phyloP scores from a whole-genome alignment of 805 yeast species.

The Sugiyamaella floridensis region DNA sequence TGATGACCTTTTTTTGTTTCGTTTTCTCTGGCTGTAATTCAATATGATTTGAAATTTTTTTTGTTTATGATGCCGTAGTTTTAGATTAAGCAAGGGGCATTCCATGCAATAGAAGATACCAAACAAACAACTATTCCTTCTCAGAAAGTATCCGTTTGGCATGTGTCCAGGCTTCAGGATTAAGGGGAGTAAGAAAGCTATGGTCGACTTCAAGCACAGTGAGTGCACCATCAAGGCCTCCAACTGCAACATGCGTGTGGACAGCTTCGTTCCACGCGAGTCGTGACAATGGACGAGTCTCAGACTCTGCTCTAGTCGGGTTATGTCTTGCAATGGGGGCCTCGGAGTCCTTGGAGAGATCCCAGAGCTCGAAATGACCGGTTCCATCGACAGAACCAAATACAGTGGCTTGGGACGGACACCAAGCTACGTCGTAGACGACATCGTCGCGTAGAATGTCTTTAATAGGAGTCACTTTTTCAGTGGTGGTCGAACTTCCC shows the following conservation, averaged over 20 bases:
- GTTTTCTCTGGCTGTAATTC: not conserved
- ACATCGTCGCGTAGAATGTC: constrained; percentile 25
- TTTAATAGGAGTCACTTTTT: constrained; percentile 18
- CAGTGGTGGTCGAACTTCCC: constrained; percentile 4
- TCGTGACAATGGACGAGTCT: constrained; percentile 24
- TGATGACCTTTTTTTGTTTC: not conserved
- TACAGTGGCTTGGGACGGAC: constrained; percentile 28
- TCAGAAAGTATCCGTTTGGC: constrained; percentile 7
- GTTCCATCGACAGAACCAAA: constrained; percentile 33
- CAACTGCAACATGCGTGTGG: constrained; percentile 26
- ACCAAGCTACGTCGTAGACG: constrained; percentile 34
- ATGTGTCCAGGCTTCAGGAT: constrained; percentile 13
- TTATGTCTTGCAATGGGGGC: constrained; percentile 22
- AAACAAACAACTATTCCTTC: not conserved
- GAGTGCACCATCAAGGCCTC: constrained; percentile 29
- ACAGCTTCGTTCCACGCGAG: constrained; percentile 27
- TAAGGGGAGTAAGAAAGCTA: constrained; percentile 5
- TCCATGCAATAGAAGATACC: too few species aligned
- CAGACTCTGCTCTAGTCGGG: constrained; percentile 10
- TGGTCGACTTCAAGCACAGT: constrained; percentile 26
- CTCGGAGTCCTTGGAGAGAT: constrained; percentile 28
- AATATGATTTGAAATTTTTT: too few species aligned
- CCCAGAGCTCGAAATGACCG: constrained; percentile 35
- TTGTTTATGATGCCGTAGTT: too few species aligned
- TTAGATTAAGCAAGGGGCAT: too few species aligned